These are phyloP conservation scores for Ophioceras dolichostomum DNA, from an alignment of 2,329 filamentous ascomycete species.

Conservation along the genomic window DNA sequence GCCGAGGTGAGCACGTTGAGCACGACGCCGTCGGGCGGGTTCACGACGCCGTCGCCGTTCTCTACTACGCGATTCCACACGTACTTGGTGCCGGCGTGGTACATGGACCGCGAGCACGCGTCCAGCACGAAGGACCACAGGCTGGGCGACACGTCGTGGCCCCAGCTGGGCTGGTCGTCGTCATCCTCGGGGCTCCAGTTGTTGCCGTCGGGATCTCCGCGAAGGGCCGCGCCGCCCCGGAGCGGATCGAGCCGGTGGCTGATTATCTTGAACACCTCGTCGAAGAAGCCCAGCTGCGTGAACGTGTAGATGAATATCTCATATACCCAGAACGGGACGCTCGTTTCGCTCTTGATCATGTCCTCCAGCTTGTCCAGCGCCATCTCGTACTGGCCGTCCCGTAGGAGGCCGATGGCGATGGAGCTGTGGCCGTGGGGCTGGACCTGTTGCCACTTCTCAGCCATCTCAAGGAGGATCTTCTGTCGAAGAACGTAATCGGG, in stretches of 20 bases:
- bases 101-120: constrained; percentile 50
- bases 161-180: constrained; percentile 20
- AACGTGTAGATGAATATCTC: constrained; percentile 67
- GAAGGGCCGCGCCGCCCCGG: no score
- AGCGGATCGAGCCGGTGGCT: constrained; percentile 33
- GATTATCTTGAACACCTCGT: constrained; percentile 63
- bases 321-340: constrained; percentile 60
- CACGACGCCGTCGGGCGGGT: constrained; percentile 22
- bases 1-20: constrained; percentile 59
- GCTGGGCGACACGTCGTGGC: constrained; percentile 21
- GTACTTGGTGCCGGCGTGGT: constrained; percentile 52
- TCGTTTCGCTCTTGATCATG: constrained; percentile 44
- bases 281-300: constrained; percentile 58
- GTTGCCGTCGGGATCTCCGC: no score
- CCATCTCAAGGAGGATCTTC: constrained; percentile 62
- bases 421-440: constrained; percentile 50
- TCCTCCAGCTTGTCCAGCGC: constrained; percentile 59
- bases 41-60: constrained; percentile 51
- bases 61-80: constrained; percentile 51
- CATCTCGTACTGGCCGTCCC: constrained; percentile 74
- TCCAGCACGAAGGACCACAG: constrained; percentile 68
- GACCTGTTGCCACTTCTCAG: constrained; percentile 56
- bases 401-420: constrained; percentile 60
- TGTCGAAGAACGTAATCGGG: constrained; percentile 71
- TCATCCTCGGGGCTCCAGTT: constrained; percentile 11